Evolutionary conservation across 2,329 filamentous ascomycete species (phyloP), one percentile per base, ranked within the genome.

Genomic region (Blumeriella jaapii): DNA sequence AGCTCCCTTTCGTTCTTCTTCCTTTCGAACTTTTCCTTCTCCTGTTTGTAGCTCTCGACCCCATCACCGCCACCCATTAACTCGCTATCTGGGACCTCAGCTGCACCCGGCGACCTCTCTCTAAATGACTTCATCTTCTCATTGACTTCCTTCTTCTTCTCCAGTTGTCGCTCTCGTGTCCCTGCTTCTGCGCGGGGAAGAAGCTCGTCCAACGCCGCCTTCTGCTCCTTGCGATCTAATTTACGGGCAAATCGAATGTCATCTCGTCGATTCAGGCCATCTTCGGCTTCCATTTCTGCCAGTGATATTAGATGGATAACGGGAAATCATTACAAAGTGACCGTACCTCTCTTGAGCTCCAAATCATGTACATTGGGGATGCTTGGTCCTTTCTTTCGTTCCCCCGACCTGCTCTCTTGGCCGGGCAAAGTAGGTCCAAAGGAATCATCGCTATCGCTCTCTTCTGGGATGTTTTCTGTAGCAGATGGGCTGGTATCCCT

Each of bases 1-100:
- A 91, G 61, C 65, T 95, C 85, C 34, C 87, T 60, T 58, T 94
- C 86, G 48, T 77, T 84, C 68, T 89, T 93, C 60, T 78, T 78
- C 48, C 71, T 63, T 60, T 84, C 73, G 49, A 74, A 65, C 39
- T 65, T 70, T 47, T 72, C 70, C 57, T 80, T 74, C 55, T 71
- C 62, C 50, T 66, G 68, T 63, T 80, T 87, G 45, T 78, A 75
- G 40, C 85, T 80, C 1, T 69, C 71, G n/a, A 78, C 49, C 9
- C 67, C 69, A 30, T 70, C 70, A 1, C 69, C 73, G 1, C 70
- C 78, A 3, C 83, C 83, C 75, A 95, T 81, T 16, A 96, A 56
- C 35, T 93, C 82, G 11, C 64, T 63, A 9, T 93, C 87, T 0
- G 69, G 68, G 0, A 85, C 68, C 30, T 82, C 82, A 12, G 64